Conservation (phyloP, 352 stramenopile genomes). For the Pythium monospermum region DNA sequence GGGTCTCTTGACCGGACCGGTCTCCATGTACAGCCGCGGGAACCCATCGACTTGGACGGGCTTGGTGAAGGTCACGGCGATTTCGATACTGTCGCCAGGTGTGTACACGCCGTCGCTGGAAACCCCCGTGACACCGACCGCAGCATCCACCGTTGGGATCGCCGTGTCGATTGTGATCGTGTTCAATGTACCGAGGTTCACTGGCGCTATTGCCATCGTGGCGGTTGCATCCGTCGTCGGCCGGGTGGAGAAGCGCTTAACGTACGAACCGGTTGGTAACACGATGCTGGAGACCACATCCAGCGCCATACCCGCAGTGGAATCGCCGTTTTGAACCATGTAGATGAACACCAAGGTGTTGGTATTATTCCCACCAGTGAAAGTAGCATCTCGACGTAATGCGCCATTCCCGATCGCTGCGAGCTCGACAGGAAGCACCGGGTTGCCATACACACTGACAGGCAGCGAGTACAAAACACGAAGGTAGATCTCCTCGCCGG, state of each 20-base stretch:
- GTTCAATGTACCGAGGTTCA: slow-evolving; percentile 52
- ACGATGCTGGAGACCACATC: slow-evolving; percentile 55
- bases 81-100: slow-evolving; percentile 55
- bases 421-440: slow-evolving; percentile 43
- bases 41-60: slow-evolving; percentile 61
- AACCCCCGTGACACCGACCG: slow-evolving; percentile 46
- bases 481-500: slow-evolving; percentile 55
- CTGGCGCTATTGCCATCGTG: slow-evolving; percentile 37
- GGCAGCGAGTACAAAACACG: slow-evolving; percentile 52
- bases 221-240: slow-evolving; percentile 54
- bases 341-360: slow-evolving; percentile 66
- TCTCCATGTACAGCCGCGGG: slow-evolving; percentile 69
- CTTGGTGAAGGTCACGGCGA: slow-evolving; percentile 75
- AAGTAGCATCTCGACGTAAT: slow-evolving; percentile 32
- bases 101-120: slow-evolving; percentile 58
- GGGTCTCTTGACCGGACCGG: slow-evolving; percentile 55
- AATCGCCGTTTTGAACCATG: slow-evolving; percentile 53
- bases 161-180: slow-evolving; percentile 60
- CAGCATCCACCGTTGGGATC: slow-evolving; percentile 43
- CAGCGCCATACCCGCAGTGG: slow-evolving; percentile 25
- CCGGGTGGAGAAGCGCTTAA: slow-evolving; percentile 65
- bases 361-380: slow-evolving; percentile 64
- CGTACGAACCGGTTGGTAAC: slow-evolving; percentile 47
- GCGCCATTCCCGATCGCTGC: slow-evolving; percentile 34
- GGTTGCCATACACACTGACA: slow-evolving; percentile 60